Conservation (phyloP, 129 eudicot species). For the Chrysanthemum lavandulifolium region DNA sequence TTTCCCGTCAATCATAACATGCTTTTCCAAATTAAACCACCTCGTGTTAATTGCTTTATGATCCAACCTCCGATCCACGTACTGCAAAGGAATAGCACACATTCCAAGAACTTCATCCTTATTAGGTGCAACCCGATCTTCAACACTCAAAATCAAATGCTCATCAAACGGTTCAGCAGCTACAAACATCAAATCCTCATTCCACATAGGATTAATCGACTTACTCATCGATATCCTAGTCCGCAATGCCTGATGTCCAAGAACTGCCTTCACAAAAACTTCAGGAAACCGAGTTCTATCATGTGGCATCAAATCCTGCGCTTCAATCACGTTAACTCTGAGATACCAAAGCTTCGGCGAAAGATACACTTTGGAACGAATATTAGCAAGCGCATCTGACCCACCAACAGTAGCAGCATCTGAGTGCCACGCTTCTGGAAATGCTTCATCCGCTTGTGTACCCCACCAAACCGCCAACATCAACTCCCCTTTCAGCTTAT, state of each 20-base stretch:
- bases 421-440: conserved; percentile 70
- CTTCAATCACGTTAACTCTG: conserved; percentile 64
- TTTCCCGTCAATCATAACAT: conserved; percentile 60
- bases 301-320: conserved; percentile 51
- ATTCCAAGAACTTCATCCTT: conserved; percentile 54
- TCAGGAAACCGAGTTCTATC: conserved; percentile 64
- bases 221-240: conserved; percentile 58
- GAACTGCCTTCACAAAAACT: conserved; percentile 55
- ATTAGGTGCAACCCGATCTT: conserved; percentile 56
- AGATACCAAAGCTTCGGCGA: conserved; percentile 71
- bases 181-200: conserved; percentile 67
- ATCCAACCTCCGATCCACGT: conserved; percentile 61
- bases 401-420: conserved; percentile 70
- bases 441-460: conserved; percentile 66
- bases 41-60: conserved; percentile 46
- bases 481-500: conserved; percentile 50
- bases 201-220: conserved; percentile 66
- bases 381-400: conserved; percentile 48
- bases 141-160: conserved; percentile 54
- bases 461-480: conserved; percentile 78
- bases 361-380: conserved; percentile 62
- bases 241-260: conserved; percentile 58
- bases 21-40: conserved; percentile 66
- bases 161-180: conserved; percentile 74
- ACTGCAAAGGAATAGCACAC: conserved; percentile 51